phyloP scores from a whole-genome alignment of 2,329 filamentous ascomycete genomes.

The Dendryphion nanum region DNA sequence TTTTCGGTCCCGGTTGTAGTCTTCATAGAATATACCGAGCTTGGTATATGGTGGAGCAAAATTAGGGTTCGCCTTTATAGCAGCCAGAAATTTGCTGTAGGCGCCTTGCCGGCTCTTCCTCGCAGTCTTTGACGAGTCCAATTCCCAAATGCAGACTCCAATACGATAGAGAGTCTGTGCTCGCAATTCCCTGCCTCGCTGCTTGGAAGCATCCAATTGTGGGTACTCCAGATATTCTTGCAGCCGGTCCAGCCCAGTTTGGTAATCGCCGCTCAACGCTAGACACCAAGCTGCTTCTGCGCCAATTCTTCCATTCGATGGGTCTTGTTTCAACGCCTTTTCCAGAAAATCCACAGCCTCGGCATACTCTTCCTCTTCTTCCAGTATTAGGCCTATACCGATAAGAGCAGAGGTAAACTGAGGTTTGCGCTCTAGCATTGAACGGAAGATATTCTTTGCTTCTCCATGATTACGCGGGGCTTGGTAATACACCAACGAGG shows the following conservation, averaged over 20 bases:
- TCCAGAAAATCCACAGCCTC: conserved; percentile 78
- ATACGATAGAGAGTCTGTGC: conserved; percentile 85
- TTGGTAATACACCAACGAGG: conserved; percentile 87
- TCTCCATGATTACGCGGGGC: conserved; percentile 86
- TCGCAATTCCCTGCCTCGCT: conserved; percentile 67
- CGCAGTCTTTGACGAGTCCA: conserved; percentile 70
- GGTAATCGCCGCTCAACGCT: conserved; percentile 75
- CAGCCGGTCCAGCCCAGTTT: conserved; percentile 65
- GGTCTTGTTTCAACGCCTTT: conserved; percentile 71
- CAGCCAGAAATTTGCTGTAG: conserved; percentile 78
- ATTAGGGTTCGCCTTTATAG: conserved; percentile 82
- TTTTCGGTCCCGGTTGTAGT: conserved; percentile 84
- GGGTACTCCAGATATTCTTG: conserved; percentile 62
- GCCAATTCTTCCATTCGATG: conserved; percentile 72
- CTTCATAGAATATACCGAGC: conserved; percentile 84
- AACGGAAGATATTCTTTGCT: conserved; percentile 81
- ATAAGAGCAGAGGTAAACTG: conserved; percentile 79
- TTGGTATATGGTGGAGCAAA: conserved; percentile 90
- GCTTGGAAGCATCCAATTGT: conserved; percentile 61
- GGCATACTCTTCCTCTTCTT: conserved; percentile 87
- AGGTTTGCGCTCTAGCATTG: conserved; percentile 72
- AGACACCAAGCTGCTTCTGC: conserved; percentile 92
- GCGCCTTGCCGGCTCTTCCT: conserved; percentile 79
- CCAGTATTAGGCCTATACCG: conserved; percentile 85
- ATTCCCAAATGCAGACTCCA: conserved; percentile 82